Percentiles rank a stretch among this genome's conserved stretches.
Evolutionary conservation across 495 filamentous ascomycete species (phyloP).

Genomic region (Aspergillus avenaceus): DNA sequence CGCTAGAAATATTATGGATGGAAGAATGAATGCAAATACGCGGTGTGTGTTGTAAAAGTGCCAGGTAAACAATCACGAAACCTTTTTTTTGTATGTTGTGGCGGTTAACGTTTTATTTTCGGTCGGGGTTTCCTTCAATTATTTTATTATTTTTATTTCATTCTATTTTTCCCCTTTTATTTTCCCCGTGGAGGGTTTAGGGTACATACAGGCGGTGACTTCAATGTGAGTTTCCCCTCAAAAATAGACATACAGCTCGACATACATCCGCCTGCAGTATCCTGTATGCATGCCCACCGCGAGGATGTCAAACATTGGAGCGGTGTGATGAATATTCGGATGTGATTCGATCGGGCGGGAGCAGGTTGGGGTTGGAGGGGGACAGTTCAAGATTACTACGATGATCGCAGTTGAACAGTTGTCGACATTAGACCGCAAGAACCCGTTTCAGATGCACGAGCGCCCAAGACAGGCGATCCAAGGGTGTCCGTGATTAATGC

Average conservation of each 20-base stretch:
- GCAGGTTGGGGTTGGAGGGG: slow-evolving; percentile 3
- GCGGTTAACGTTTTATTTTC: too few species aligned
- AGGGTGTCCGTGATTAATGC: not conserved
- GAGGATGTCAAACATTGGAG: slow-evolving; percentile 10
- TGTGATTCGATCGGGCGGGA: slow-evolving; percentile 3
- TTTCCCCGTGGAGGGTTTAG: too few species aligned
- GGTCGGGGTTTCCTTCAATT: too few species aligned
- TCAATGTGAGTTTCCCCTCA: not conserved
- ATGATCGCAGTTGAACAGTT: slow-evolving; percentile 2
- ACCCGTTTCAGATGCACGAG: slow-evolving; percentile 13
- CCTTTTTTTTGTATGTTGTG: too few species aligned
- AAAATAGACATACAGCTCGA: slow-evolving; percentile 6
- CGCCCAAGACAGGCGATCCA: slow-evolving; percentile 7
- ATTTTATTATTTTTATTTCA: too few species aligned
- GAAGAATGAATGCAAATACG: not conserved
- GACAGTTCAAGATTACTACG: not conserved
- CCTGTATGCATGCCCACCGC: slow-evolving; percentile 1
- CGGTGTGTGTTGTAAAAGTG: slow-evolving; percentile 3
- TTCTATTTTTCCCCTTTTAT: too few species aligned
- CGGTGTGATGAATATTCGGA: slow-evolving; percentile 6
- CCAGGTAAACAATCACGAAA: not conserved
- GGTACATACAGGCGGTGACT: not conserved
- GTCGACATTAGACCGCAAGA: slow-evolving; percentile 12
- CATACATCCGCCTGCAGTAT: slow-evolving; percentile 8
- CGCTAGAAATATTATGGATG: not conserved